Evolutionary conservation across 1,139 yeast genomes (phyloP), one percentile per base, ranked within the genome.

Genomic region (Blastobotrys serpentis): DNA sequence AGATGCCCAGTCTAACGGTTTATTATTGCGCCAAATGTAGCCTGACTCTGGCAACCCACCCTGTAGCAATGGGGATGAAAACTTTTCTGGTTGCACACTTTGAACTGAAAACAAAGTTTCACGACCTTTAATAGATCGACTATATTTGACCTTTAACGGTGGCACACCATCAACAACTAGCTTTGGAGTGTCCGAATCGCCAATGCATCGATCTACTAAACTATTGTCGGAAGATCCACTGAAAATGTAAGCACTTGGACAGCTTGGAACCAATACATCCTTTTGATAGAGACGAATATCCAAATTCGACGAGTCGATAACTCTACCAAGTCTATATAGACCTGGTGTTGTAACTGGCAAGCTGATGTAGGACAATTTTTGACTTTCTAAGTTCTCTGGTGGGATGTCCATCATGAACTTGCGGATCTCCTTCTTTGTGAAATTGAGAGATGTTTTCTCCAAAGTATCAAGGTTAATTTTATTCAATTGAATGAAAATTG

Each of bases 301-400:
- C 45, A 85, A 69, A 29, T 79, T 77, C 33, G 85, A 81, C 2
- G 75, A 68, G 59, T 88, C 97, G 11, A 76, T 64, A 1, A 90
- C 92, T 50, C 77, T 75, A 22, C 70, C 73, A 11, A 92, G 73
- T 52, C 78, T 78, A 66, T 92, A 92, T 21, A 78, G 70, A 1
- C 98, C 99, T 0, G 95, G 84, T 23, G 75, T 70, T 1, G 65
- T 63, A 6, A 88, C 71, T 0, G 95, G 90, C 51, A 79, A 61
- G 60, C 81, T 77, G 58, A 77, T 52, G 60, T 79, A 79, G 47
- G 74, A 70, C 2, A 79, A 46, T 43, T 53, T 58, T 21, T 37
- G 48, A 33, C 48, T 57, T 36, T 49, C 49, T 7, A 51, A 36
- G 14, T 69, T 70, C 47, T 77, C 75, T 29, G 68, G 64, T 29